A percentile compares a stretch with the other conserved stretches of the same genome.
phyloP scores from a whole-genome alignment of 163 green algal genomes.

The Chlorella variabilis region DNA sequence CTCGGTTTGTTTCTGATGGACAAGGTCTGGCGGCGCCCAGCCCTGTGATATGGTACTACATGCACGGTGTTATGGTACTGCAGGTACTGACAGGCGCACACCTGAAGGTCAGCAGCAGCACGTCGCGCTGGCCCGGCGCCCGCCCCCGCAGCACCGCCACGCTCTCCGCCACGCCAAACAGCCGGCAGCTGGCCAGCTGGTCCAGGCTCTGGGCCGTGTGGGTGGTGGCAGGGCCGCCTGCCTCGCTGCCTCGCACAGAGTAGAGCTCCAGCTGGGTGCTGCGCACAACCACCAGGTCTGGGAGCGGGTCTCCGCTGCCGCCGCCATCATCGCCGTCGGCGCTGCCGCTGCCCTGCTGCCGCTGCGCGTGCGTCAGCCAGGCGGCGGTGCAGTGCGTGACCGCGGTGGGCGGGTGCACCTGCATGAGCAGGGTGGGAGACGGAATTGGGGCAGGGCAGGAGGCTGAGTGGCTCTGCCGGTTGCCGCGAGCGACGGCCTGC shows the following conservation, averaged over 20 bases:
- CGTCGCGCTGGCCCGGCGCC: conserved; percentile 60
- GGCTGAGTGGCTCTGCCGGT: not conserved
- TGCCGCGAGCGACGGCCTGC: not conserved
- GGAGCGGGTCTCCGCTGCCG: conserved; percentile 24
- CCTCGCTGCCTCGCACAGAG: conserved; percentile 33
- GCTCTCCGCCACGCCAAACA: conserved; percentile 84
- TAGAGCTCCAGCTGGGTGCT: conserved; percentile 76
- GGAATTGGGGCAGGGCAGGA: not conserved
- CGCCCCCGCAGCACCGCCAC: conserved; percentile 74
- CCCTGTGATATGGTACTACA: no score
- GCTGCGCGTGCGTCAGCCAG: conserved; percentile 34
- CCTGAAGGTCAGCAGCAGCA: conserved; percentile 85
- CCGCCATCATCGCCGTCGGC: not conserved
- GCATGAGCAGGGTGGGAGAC: not conserved
- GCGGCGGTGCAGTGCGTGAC: conserved; percentile 36
- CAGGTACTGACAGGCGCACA: no score
- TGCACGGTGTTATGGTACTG: no score
- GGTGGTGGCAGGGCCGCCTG: not conserved
- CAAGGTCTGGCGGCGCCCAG: no score
- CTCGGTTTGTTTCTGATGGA: no score
- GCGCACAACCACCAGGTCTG: conserved; percentile 77
- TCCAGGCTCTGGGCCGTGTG: conserved; percentile 49
- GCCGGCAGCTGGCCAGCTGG: conserved; percentile 55
- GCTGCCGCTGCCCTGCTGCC: not conserved
- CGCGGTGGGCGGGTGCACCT: conserved; percentile 42